A percentile compares a stretch with the other conserved stretches of the same genome.
Evolutionary conservation across 176 grass and related monocot species (phyloP).

Genomic region (Poa annua): DNA sequence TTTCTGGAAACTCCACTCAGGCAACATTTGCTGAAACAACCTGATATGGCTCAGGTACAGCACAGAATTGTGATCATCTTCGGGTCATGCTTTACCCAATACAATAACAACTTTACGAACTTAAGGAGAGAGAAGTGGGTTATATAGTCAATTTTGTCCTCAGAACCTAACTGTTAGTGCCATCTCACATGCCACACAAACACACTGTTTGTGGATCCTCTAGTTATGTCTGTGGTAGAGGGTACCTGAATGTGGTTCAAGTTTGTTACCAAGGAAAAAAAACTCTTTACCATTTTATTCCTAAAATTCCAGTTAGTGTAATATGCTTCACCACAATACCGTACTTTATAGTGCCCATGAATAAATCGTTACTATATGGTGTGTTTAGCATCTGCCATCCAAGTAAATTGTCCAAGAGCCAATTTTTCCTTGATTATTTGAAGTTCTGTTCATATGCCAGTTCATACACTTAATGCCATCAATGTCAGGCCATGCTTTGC

Average conservation of each 20-base stretch:
- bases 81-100: background rate
- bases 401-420: background rate
- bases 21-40: constrained; percentile 14
- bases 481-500: background rate
- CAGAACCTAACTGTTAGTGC: constrained; percentile 8
- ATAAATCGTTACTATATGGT: background rate
- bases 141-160: background rate
- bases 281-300: background rate
- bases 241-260: background rate
- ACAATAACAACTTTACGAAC: background rate
- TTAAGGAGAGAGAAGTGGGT: background rate
- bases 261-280: constrained; percentile 4
- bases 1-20: background rate
- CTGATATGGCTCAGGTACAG: background rate
- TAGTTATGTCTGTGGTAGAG: background rate
- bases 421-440: background rate
- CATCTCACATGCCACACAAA: background rate
- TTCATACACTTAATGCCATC: background rate
- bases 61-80: background rate
- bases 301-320: background rate
- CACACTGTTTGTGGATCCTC: background rate
- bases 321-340: background rate
- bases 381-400: background rate
- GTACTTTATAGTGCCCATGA: background rate
- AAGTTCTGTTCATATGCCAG: background rate